Base-by-base conservation (phyloP, 441 rosid species). In the Bocquillonia castaneifolia region DNA sequence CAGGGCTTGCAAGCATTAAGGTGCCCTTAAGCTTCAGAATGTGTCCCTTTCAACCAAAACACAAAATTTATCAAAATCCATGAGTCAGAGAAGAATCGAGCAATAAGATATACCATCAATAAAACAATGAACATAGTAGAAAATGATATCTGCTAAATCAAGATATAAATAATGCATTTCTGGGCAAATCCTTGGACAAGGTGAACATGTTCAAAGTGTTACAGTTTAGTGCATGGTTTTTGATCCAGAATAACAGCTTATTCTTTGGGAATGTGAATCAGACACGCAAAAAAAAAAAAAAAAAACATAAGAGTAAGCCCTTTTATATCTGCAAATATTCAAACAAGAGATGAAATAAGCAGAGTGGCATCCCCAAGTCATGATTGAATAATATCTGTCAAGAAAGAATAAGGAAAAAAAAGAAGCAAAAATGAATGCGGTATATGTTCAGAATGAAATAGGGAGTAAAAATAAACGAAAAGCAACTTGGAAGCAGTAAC, bases 1-100 rank as follows among this genome's bases (percentile, higher is more conserved):
- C 97, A 50, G 96, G 91, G 80, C 83, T 88, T 72, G 99, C 98
- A 77, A 95, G 86, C 97, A 95, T 87, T 75, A 95, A 83, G 55
- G 96, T 85, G 25, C 96, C 98, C 76, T 95, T 95, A 64, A 95
- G 89, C 83, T 93, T 95, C 82, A 95, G 80, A 76, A 87, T 7
- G 64, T 95, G 99, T 63, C 97, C 99, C 98, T 95, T 75, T 31
- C 66, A 83, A 76, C 59, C 72, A 47, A 12, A 72, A 62, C 62
- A 34, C 40, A 73, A 31, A 14, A 60, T 6, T 59, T 23, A 58
- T 80, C 70, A 71, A 51, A 45, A 70, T 34, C 63, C 44, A 53
- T 53, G 37, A 5, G 26, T 15, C 22, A 40, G 28, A 70, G 44
- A 70, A 47, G 25, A 64, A 56, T 56, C 64, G 52, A 59, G 56